Conservation (phyloP, 2,329 filamentous ascomycete genomes). For the Fusarium brachygibbosum region DNA sequence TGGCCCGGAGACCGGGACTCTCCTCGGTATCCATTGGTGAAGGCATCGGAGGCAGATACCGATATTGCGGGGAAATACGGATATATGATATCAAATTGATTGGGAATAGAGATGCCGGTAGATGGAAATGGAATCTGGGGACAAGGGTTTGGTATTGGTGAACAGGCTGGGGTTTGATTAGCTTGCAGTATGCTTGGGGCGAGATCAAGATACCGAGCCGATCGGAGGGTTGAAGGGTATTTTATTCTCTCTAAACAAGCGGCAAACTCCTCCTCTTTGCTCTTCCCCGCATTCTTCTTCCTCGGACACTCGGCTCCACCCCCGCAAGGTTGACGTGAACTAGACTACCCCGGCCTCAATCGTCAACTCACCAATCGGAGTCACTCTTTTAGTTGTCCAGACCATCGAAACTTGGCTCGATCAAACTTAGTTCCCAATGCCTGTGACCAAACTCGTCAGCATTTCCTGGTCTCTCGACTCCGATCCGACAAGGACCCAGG, state of each 20-base stretch:
- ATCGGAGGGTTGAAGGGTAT: slow-evolving; percentile 4
- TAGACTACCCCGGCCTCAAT: not conserved
- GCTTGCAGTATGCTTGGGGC: not conserved
- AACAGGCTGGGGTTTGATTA: not conserved
- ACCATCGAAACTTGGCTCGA: not conserved
- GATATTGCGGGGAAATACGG: slow-evolving; percentile 2
- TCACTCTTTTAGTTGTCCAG: slow-evolving; percentile 7
- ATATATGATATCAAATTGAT: not conserved
- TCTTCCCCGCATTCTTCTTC: slow-evolving; percentile 16
- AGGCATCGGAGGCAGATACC: slow-evolving; percentile 5
- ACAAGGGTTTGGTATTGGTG: not conserved
- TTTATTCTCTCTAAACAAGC: not conserved
- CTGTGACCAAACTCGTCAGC: not conserved
- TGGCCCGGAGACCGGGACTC: slow-evolving; percentile 5
- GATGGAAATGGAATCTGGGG: not conserved
- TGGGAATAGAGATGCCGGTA: not conserved
- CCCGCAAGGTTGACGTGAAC: not conserved
- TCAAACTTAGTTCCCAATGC: not conserved
- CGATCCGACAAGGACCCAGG: slow-evolving; percentile 8
- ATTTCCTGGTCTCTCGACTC: slow-evolving; percentile 4
- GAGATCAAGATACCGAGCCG: slow-evolving; percentile 23
- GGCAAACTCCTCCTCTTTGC: too few species aligned
- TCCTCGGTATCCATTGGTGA: slow-evolving; percentile 26
- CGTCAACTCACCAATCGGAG: slow-evolving; percentile 4
- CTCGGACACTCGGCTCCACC: slow-evolving; percentile 31